Percentiles rank a stretch among this genome's conserved stretches.
These are phyloP conservation scores for Cutaneotrichosporon spelunceum DNA, from an alignment of 1,284 basidiomycete genomes.

Conservation along the genomic window DNA sequence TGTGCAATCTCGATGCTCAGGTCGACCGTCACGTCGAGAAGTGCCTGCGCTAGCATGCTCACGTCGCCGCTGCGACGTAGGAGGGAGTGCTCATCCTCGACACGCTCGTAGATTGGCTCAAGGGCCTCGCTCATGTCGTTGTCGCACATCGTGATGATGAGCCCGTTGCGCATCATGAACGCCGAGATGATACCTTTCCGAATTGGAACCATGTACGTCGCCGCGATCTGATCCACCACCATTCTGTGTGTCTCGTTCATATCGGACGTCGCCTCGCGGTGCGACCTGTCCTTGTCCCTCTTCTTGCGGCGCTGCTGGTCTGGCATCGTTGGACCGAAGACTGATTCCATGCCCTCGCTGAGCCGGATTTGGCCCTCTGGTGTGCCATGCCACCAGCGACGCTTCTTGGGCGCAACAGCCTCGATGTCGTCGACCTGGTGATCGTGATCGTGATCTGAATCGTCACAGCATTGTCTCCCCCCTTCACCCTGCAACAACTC, in stretches of 20 bases:
- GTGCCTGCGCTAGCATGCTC: slow-evolving; percentile 50
- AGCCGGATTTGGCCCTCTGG: slow-evolving; percentile 26
- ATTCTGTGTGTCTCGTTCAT: slow-evolving; percentile 42
- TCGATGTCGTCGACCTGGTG: neutral
- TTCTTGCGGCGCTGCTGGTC: slow-evolving; percentile 8
- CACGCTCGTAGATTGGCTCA: slow-evolving; percentile 46
- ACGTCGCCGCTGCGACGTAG: slow-evolving; percentile 47
- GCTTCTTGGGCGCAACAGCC: neutral
- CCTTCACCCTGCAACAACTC: slow-evolving; percentile 12
- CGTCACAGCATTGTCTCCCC: neutral
- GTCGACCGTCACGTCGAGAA: slow-evolving; percentile 49
- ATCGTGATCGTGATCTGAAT: neutral
- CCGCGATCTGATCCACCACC: slow-evolving; percentile 48
- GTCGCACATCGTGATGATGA: slow-evolving; percentile 44
- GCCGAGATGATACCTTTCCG: slow-evolving; percentile 44
- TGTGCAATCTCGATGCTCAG: slow-evolving; percentile 46
- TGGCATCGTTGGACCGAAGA: slow-evolving; percentile 44
- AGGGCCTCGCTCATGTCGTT: slow-evolving; percentile 43
- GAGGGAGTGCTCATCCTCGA: slow-evolving; percentile 47
- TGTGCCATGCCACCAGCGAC: slow-evolving; percentile 13
- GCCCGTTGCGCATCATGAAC: slow-evolving; percentile 50
- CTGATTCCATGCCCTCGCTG: slow-evolving; percentile 48
- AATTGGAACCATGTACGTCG: slow-evolving; percentile 51
- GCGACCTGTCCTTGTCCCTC: neutral
- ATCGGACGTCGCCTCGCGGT: neutral